A percentile compares a stretch with the other conserved stretches of the same genome.
These are phyloP conservation scores for Metroxylon sagu DNA, from an alignment of 176 grass and related monocot genomes.

Conservation along the genomic window DNA sequence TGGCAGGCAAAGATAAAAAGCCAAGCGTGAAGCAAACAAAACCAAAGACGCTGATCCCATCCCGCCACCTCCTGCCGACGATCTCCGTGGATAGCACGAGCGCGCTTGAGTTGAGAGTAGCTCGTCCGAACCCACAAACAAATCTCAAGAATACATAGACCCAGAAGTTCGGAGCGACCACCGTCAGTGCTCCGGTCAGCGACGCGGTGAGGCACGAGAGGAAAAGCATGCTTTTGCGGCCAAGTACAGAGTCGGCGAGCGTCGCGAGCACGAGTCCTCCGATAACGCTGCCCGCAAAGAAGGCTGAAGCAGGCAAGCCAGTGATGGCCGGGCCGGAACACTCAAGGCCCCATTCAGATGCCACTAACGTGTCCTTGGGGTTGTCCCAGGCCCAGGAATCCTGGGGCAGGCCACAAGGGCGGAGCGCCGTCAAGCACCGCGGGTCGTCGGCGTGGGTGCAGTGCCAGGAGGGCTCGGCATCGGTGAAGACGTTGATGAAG, in stretches of 20 bases:
- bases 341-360: constrained; percentile 75
- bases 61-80: constrained; percentile 69
- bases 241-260: constrained; percentile 66
- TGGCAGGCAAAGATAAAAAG: constrained; percentile 71
- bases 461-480: constrained; percentile 68
- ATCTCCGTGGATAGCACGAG: constrained; percentile 79
- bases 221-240: constrained; percentile 67
- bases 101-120: constrained; percentile 53
- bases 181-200: constrained; percentile 41
- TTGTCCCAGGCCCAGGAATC: constrained; percentile 65
- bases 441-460: constrained; percentile 28
- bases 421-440: constrained; percentile 23
- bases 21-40: constrained; percentile 75
- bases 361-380: constrained; percentile 29
- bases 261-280: constrained; percentile 72
- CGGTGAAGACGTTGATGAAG: constrained; percentile 89
- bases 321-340: constrained; percentile 55
- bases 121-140: constrained; percentile 51
- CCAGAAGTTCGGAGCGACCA: constrained; percentile 68
- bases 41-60: constrained; percentile 48
- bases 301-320: constrained; percentile 65
- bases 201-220: constrained; percentile 47
- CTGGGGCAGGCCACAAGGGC: constrained; percentile 35
- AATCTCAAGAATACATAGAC: constrained; percentile 62
- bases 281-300: constrained; percentile 68